Percentiles rank a stretch among this genome's conserved stretches.
Conservation (phyloP, 495 filamentous ascomycete genomes). For the Penicillium bialowiezense region DNA sequence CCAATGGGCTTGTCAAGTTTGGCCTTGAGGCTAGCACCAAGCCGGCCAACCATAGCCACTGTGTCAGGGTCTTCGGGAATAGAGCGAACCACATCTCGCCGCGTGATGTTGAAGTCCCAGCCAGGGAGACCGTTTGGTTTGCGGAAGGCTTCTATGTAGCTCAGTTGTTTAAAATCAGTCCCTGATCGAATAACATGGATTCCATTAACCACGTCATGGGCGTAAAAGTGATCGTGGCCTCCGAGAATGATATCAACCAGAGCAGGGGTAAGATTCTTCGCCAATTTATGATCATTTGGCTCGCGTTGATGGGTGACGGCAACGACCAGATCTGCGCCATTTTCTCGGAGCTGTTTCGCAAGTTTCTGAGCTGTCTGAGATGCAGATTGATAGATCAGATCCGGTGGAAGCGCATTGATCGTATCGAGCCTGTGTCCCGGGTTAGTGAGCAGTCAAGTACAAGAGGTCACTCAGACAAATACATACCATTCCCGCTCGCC, state of each 20-base stretch:
- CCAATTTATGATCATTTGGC: slow-evolving; percentile 81
- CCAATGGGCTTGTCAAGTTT: slow-evolving; percentile 83
- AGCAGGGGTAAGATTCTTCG: slow-evolving; percentile 60
- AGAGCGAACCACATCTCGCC: slow-evolving; percentile 65
- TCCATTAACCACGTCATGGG: slow-evolving; percentile 69
- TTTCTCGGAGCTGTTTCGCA: slow-evolving; percentile 62
- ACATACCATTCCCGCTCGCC: slow-evolving; percentile 67
- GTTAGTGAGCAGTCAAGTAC: neutral
- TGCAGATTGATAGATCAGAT: slow-evolving; percentile 77
- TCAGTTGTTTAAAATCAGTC: slow-evolving; percentile 86
- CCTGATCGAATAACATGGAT: slow-evolving; percentile 80
- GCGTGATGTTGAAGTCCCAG: slow-evolving; percentile 77
- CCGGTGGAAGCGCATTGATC: slow-evolving; percentile 78
- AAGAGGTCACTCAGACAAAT: neutral
- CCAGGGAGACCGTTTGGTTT: slow-evolving; percentile 34
- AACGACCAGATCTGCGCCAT: slow-evolving; percentile 79
- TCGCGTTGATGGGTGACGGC: slow-evolving; percentile 83
- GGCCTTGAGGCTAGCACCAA: slow-evolving; percentile 66
- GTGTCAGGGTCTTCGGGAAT: slow-evolving; percentile 61
- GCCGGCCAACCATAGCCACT: slow-evolving; percentile 55
- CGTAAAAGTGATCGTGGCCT: slow-evolving; percentile 88
- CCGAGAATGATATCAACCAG: slow-evolving; percentile 81
- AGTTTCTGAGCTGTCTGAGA: slow-evolving; percentile 66
- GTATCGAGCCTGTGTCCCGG: slow-evolving; percentile 65
- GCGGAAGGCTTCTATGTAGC: slow-evolving; percentile 74